Conservation (phyloP, 2,329 filamentous ascomycete species). For the Ceratocystis eucalypticola region DNA sequence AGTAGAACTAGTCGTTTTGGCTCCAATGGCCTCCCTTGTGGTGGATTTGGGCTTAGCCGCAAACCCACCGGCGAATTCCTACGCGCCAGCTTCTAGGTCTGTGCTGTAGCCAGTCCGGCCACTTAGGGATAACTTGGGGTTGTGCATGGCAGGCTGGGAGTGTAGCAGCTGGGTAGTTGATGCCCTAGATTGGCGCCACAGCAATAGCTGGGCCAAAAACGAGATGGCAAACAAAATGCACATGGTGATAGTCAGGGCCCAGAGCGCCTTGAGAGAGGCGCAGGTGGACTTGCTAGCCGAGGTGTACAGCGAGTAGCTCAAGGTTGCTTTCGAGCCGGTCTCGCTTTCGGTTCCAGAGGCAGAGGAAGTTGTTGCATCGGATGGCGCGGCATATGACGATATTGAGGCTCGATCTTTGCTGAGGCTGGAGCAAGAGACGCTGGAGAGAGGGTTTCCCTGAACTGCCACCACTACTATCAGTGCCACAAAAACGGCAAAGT, state of each 20-base stretch:
- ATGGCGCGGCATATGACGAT: background rate
- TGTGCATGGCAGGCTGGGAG: constrained; percentile 5
- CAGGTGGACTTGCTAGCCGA: constrained; percentile 50
- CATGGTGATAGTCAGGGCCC: constrained; percentile 71
- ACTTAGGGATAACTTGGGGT: background rate
- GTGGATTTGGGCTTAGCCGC: background rate
- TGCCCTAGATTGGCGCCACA: constrained; percentile 38
- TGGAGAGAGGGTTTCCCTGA: constrained; percentile 67
- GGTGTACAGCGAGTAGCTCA: constrained; percentile 34
- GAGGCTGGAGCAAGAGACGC: constrained; percentile 54
- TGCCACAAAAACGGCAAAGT: constrained; percentile 58
- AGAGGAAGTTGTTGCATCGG: background rate
- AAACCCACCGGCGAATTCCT: constrained; percentile 13
- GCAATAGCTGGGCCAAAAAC: constrained; percentile 41
- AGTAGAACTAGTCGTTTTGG: background rate
- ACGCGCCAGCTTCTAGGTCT: constrained; percentile 11
- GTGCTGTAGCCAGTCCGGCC: constrained; percentile 5
- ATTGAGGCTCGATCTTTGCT: constrained; percentile 26
- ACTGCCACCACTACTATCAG: constrained; percentile 64
- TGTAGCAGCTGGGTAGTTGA: constrained; percentile 9
- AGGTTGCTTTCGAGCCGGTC: background rate
- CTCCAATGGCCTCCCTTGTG: background rate
- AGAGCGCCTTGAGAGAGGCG: constrained; percentile 72
- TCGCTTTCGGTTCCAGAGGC: constrained; percentile 22
- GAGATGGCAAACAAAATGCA: constrained; percentile 58